Base-by-base conservation (phyloP, 768 basidiomycete species). In the Podaxis rugospora region DNA sequence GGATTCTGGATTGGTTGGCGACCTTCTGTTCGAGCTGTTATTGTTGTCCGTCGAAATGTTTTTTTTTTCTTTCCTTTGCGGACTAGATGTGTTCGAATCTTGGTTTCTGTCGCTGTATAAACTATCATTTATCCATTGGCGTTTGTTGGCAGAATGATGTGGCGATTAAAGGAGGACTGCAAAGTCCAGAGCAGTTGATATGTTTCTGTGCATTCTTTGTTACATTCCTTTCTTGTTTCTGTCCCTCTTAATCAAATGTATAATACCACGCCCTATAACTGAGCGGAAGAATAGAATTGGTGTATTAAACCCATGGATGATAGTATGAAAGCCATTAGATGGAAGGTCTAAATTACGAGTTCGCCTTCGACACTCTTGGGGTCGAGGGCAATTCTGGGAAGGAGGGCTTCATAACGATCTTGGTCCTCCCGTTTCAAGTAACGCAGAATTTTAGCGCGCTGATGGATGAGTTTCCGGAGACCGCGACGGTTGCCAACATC, bases 361-460 rank as follows among this genome's bases (percentile, higher is more conserved):
- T 98, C 95, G 44, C 95, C 95, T 72, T 97, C 94, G 1, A 98
- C 92, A 39, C 88, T 86, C 63, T 80, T 79, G 35, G 83, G 80
- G 64, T 95, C 90, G 21, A 98, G 71, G 2, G 89, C 95, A 25
- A 97, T 76, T 62, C 87, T 83, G 50, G 81, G 77, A 54, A 98
- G 80, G 25, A 91, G 68, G 14, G 73, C 75, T 61, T 93, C 89
- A 67, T 95, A 97, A 52, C 93, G 86, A 62, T 80, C 80, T 46
- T 83, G 79, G 65, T 89, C 79, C 37, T 76, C 71, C 36, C 79
- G 71, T 70, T 87, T 88, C 60, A 96, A 76, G 73, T 98, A 97
- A 64, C 80, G 83, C 35, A 98, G 80, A 23, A 95, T 75, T 64
- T 87, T 92, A 7, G 92, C 92, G 50, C 96, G 81, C 63, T 94